Evolutionary conservation across 148 eudicot species (phyloP).

Genomic region (Beta vulgaris): DNA sequence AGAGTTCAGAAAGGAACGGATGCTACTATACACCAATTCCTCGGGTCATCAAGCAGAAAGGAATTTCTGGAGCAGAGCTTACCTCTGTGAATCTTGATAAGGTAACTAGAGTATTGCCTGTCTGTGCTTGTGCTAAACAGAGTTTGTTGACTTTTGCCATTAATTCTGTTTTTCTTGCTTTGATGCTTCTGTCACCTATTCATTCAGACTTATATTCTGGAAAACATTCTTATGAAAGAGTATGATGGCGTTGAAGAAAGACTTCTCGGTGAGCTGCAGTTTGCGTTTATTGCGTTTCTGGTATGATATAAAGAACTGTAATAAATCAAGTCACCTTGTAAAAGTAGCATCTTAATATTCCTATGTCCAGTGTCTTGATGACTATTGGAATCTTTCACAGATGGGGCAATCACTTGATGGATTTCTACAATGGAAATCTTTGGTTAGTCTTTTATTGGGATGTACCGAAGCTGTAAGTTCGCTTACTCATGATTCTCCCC

Average conservation of each 20-base stretch:
- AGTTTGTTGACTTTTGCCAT: not conserved
- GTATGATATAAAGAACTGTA: conserved; percentile 35
- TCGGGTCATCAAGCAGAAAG: conserved; percentile 76
- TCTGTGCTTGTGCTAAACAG: not conserved
- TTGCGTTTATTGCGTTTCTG: conserved; percentile 85
- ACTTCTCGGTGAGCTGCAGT: conserved; percentile 87
- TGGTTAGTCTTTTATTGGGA: conserved; percentile 79
- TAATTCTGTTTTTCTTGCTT: not conserved
- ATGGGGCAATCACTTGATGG: conserved; percentile 99
- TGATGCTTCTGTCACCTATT: not conserved
- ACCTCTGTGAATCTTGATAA: conserved; percentile 88
- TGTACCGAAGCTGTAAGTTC: conserved; percentile 89
- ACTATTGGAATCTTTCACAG: conserved; percentile 37
- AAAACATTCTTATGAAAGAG: conserved; percentile 60
- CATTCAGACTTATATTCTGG: conserved; percentile 65
- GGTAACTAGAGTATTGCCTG: conserved; percentile 37
- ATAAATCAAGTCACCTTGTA: not conserved
- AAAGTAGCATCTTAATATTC: not conserved
- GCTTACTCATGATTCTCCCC: conserved; percentile 4
- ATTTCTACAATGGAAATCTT: conserved; percentile 89
- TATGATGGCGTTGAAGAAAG: conserved; percentile 75
- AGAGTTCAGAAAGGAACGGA: conserved; percentile 48
- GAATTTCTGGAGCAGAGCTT: conserved; percentile 65
- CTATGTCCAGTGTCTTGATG: not conserved
- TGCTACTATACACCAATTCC: conserved; percentile 85